Evolutionary conservation across 495 filamentous ascomycete genomes (phyloP), one percentile per base, ranked within the genome.

Genomic region (Xylaria nigripes): DNA sequence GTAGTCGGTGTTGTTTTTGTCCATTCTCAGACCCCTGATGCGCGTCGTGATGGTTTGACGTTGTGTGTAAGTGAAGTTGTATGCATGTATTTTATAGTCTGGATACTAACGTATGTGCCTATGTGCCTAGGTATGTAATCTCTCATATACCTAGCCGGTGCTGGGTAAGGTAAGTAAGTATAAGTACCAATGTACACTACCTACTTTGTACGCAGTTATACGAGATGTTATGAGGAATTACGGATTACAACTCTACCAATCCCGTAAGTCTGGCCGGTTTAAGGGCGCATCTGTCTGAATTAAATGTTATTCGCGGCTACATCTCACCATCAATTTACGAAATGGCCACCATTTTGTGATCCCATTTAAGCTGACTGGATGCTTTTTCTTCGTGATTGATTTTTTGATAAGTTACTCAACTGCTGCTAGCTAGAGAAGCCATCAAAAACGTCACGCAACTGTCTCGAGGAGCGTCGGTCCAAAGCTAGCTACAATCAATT

Each of bases 1-100:
- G 55, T 77, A 79, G 59, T 77, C 68, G 7, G 75, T 64, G 9
- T 58, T 25, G 27, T 43, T 43, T 48, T 67, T 65, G 38, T 52
- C 50, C 68, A 73, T 72, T 27, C 47, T 63, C 45, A 41, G 9
- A 29, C 25, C 25, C 25, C 25, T 8, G 18, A 49, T 50, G 15
- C 41, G n/a, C n/a, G 25, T 4, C 9, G 3, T 4, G 25, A 9
- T 4, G 25, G 25, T 29, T 29, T 29, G 3, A 3, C 3, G 25
- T 29, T 29, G 25, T 3, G 25, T 29, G 25, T 29, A 9, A 4
- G 25, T 29, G 25, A 29, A 29, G 27, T 30, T 10, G 32, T 45
- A 45, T 36, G 9, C 13, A 45, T 45, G 27, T 5, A 10, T 30
- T 30, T 30, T 30, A 4, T 30, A 30, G 10, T 9, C 32, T 12